Evolutionary conservation across 306 rosid species (phyloP), one percentile per base, ranked within the genome.

Genomic region (Fragaria iinumae): DNA sequence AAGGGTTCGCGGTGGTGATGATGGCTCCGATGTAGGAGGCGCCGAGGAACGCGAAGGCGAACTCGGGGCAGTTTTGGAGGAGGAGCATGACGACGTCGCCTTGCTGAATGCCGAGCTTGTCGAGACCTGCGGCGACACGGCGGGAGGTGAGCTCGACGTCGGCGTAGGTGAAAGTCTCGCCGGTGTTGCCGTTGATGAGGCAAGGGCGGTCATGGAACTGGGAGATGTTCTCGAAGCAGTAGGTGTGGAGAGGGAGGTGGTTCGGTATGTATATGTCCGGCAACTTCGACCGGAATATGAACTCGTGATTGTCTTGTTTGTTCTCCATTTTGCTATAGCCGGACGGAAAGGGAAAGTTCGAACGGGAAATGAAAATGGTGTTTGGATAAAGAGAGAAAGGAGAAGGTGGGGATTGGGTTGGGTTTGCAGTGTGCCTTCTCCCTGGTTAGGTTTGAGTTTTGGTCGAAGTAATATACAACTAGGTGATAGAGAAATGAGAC

Each of bases 281-380:
- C 59, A 93, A 90, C n/a, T 89, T 90, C 0, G 98, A 93, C 4
- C 85, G 87, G 91, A 91, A 89, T 68, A 91, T 88, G 87, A 86
- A 80, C 10, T 91, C 86, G 1, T 73, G 71, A 2, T 49, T 56
- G 25, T 70, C 59, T 0, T 79, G 71, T 18, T 72, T 55, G 75
- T 45, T 65, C 36, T 83, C 83, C 86, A 83, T 81, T 27, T 18
- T 78, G 77, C 67, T 80, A 67, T 63, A 80, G 47, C 67, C 64
- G 11, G 55, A 49, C 43, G 8, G 17, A 41, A 39, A 39, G 8
- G 8, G 17, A 41, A 39, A 39, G 8, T 39, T 39, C 39, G 5
- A 38, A 38, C 59, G 23, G 78, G 68, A 83, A 76, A 66, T 32
- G 63, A 41, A 32, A 11, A 59, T 43, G 67, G 66, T 25, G 65